Percentiles rank a stretch among this genome's conserved stretches.
These are phyloP conservation scores for Orychophragmus violaceus DNA, from an alignment of 345 rosid genomes.

Conservation along the genomic window DNA sequence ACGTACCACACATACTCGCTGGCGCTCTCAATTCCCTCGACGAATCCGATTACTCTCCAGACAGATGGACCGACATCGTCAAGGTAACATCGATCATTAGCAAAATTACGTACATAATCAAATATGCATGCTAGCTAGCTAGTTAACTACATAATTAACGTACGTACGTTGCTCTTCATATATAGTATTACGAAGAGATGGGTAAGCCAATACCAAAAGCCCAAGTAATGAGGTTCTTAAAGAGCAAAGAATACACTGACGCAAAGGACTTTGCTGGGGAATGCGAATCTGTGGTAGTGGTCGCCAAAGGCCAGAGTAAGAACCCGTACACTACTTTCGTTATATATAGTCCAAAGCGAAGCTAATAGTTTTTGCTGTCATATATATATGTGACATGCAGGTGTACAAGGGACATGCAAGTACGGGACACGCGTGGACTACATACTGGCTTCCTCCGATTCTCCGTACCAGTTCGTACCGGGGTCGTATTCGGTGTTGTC, in stretches of 20 bases:
- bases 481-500: slow-evolving; percentile 87
- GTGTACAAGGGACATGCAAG: slow-evolving; percentile 96
- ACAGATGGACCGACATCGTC: slow-evolving; percentile 83
- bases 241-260: slow-evolving; percentile 66
- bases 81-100: slow-evolving; percentile 43
- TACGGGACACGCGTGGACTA: slow-evolving; percentile 93
- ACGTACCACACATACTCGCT: slow-evolving; percentile 66
- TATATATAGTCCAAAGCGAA: no score
- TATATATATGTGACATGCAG: slow-evolving; percentile 29
- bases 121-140: no score
- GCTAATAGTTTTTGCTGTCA: no score
- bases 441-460: slow-evolving; percentile 69
- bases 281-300: slow-evolving; percentile 80
- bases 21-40: slow-evolving; percentile 88
- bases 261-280: slow-evolving; percentile 92
- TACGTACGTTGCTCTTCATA: not conserved
- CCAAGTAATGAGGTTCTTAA: slow-evolving; percentile 77
- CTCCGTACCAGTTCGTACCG: slow-evolving; percentile 66
- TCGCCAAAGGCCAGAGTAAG: slow-evolving; percentile 95
- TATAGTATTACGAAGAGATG: slow-evolving; percentile 81
- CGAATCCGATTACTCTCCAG: slow-evolving; percentile 68
- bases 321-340: not conserved
- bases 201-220: slow-evolving; percentile 91
- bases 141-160: not conserved
- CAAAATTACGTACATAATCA: not conserved